A percentile compares a stretch with the other conserved stretches of the same genome.
These are phyloP conservation scores for Prunella vulgaris DNA, from an alignment of 257 asterid species.

Conservation along the genomic window DNA sequence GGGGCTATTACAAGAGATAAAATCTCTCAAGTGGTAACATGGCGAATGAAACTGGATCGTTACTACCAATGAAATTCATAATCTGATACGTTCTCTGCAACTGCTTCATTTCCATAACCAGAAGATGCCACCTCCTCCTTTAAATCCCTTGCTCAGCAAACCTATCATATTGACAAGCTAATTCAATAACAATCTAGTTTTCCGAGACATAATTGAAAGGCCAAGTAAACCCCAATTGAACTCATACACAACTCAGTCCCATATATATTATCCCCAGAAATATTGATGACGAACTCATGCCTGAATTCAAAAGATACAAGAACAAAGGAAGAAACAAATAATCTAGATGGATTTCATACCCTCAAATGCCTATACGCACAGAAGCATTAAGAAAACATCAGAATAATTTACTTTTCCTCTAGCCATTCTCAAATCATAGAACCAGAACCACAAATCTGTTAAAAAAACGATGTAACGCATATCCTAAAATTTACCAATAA, in stretches of 20 bases:
- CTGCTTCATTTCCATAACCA: conserved; percentile 61
- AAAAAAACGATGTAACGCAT: neutral
- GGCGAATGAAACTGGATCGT: neutral
- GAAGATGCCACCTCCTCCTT: conserved; percentile 50
- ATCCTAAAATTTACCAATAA: neutral
- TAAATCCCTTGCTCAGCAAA: conserved; percentile 8
- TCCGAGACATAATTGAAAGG: neutral
- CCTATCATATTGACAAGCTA: conserved; percentile 1
- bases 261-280: too few species aligned
- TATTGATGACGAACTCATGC: too few species aligned
- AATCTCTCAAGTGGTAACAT: neutral
- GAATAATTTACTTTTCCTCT: neutral
- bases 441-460: neutral
- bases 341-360: neutral
- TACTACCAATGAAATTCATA: conserved; percentile 38
- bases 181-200: neutral
- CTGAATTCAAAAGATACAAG: neutral
- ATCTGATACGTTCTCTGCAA: conserved; percentile 38
- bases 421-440: neutral
- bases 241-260: neutral
- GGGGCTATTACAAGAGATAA: neutral
- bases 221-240: neutral
- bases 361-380: neutral
- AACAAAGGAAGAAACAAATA: neutral
- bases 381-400: neutral